These are phyloP conservation scores for Carex parvula DNA, from an alignment of 176 grass and related monocot species.

Conservation along the genomic window DNA sequence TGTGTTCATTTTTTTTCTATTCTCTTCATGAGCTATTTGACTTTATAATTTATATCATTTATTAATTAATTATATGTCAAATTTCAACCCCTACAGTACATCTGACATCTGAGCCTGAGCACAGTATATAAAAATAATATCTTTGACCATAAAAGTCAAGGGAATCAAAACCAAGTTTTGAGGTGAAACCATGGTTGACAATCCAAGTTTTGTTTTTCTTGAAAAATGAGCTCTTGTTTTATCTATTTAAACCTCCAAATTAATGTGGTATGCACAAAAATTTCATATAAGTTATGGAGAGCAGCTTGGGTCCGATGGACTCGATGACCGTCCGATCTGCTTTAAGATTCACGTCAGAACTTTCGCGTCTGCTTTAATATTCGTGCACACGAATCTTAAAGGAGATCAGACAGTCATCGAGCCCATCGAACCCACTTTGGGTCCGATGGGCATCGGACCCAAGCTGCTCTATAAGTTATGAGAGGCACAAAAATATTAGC, in stretches of 20 bases:
- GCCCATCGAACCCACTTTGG: too few species aligned
- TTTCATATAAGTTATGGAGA: too few species aligned
- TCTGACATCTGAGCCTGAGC: neutral
- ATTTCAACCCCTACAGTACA: neutral
- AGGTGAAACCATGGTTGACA: neutral
- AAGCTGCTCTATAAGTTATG: too few species aligned
- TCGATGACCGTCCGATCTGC: too few species aligned
- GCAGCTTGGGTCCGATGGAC: too few species aligned
- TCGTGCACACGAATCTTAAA: too few species aligned
- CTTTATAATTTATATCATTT: neutral
- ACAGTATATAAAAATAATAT: neutral
- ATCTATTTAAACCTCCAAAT: too few species aligned
- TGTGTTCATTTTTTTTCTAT: too few species aligned
- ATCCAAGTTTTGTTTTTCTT: neutral
- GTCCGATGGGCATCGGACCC: too few species aligned
- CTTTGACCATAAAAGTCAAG: constrained; percentile 4
- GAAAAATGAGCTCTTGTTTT: neutral
- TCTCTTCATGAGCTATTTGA: neutral
- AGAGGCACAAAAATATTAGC: neutral
- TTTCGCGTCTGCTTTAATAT: too few species aligned
- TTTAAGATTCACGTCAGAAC: too few species aligned
- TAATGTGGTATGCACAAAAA: neutral
- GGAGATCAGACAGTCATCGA: too few species aligned
- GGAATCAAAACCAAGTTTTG: neutral
- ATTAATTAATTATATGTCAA: constrained; percentile 12